Evolutionary conservation across 139 green algal species (phyloP).

Genomic region (Pedinophyceae sp.): DNA sequence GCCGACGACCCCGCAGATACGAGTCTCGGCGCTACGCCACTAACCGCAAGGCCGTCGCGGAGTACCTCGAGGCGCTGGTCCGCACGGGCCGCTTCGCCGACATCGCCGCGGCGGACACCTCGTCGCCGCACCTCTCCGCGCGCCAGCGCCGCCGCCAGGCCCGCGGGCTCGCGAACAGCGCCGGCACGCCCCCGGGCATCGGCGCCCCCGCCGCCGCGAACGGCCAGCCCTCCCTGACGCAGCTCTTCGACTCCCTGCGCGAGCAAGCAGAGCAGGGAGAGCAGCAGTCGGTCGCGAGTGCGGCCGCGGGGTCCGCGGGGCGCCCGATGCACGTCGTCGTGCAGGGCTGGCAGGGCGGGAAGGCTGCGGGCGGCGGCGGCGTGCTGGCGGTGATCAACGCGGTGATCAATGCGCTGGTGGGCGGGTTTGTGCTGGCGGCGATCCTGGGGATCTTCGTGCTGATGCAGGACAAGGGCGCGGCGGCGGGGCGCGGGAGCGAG

Average conservation of each 20-base stretch:
- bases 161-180: neutral
- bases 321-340: neutral
- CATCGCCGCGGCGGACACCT: neutral
- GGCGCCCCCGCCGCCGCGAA: neutral
- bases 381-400: neutral
- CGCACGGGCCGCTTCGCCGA: neutral
- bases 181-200: neutral
- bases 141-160: neutral
- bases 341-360: neutral
- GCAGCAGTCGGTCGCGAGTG: no score
- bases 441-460: neutral
- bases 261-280: neutral
- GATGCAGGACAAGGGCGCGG: neutral
- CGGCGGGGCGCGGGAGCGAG: neutral
- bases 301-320: neutral
- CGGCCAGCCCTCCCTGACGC: neutral
- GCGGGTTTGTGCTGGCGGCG: neutral
- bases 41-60: no score
- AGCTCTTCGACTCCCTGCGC: neutral
- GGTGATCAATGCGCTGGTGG: neutral
- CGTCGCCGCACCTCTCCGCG: neutral
- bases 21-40: no score
- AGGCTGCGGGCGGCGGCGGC: neutral
- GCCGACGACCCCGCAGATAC: no score
- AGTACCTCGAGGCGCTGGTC: neutral